Base-by-base conservation (phyloP, 164 flowering plant genomes). In the Kalanchoe fedtschenkoi region DNA sequence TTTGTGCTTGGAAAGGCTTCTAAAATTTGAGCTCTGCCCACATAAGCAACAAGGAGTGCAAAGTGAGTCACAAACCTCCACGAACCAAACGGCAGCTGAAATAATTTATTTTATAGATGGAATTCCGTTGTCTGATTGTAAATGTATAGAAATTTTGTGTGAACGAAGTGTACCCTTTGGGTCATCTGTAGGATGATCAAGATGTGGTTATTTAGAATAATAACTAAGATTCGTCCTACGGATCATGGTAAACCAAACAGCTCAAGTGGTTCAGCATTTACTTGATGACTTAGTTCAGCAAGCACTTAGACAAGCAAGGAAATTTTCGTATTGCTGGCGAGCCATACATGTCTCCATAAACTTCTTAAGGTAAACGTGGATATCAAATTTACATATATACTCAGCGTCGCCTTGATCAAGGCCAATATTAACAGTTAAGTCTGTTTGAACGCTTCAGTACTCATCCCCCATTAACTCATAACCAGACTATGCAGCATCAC, bases 1-100 rank as follows among this genome's bases (percentile, higher is more conserved):
- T 93, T n/a, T 60, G 66, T 53, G 77, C 79, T 32, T 90, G 99
- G 97, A 90, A 88, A 77, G 99, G 99, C 47, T 93, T 93, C 89
- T 92, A 68, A 82, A 26, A 26, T 24, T 6, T 19, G n/a, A 15
- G 19, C 46, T 21, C 46, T 42, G 46, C 54, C 13, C 26, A 47
- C 15, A 47, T 5, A 47, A 7, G 22, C 54, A 47, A 47, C 54
- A 47, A 22, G 15, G 21, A 26, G 28, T 0, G 22, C 7, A 47
- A 47, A 21, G 11, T 22, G 54, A 47, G 54, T 47, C 54, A 21
- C 10, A 21, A 51, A 10, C 51, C 51, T 44, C 51, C 3, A 5
- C 32, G 15, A 26, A 24, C 11, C 32, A 26, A 26, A 51, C 15
- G 13, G 24, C 56, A 51, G 11, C 32, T 51, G 28, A 21, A 51